Evolutionary conservation across 805 yeast genomes (phyloP), one percentile per base, ranked within the genome.

Genomic region (Novakomyces olei): DNA sequence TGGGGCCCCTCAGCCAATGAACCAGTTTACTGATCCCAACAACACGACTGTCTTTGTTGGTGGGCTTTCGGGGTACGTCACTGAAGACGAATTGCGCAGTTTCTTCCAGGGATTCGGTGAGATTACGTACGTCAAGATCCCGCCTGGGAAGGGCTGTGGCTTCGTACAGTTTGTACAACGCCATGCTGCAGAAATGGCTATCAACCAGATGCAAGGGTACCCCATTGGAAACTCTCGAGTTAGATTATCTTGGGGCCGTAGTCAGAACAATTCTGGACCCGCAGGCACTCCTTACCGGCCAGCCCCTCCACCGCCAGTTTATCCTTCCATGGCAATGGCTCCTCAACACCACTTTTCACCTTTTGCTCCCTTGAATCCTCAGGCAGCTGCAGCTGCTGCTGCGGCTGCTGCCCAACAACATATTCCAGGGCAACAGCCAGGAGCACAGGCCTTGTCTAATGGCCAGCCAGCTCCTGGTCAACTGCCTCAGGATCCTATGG

Each of bases 201-300:
- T 81, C 39, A 60, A 67, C 23, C 75, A 72, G 40, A 75, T 81
- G 91, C 92, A 81, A 53, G 92, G 92, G 6, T 78, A 70, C 48
- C 79, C 80, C 24, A 72, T 81, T 43, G 85, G 83, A 32, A 81
- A 78, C 36, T 72, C 78, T 36, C 63, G 85, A 39, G 71, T 81
- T 31, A 61, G 92, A 43, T 62, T 81, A 36, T 72, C 85, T 33
- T 81, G 94, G 94, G 94, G 94, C 19, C 64, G 80, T 42, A 67
- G 76, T 10, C 54, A 52, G 36, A 44, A 40, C 37, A 45, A 47
- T 31, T 41, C 38, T 20, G 45, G 41, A 19, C 40, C 45, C 5
- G 44, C 44, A 33, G 40, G 38, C 26, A 44, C 49, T 29, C 44
- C 51, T 16, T 50, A 50, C 41, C 40, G 44, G 42, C 41, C 39